phyloP scores from a whole-genome alignment of 345 rosid species.

The Dipteronia sinensis region DNA sequence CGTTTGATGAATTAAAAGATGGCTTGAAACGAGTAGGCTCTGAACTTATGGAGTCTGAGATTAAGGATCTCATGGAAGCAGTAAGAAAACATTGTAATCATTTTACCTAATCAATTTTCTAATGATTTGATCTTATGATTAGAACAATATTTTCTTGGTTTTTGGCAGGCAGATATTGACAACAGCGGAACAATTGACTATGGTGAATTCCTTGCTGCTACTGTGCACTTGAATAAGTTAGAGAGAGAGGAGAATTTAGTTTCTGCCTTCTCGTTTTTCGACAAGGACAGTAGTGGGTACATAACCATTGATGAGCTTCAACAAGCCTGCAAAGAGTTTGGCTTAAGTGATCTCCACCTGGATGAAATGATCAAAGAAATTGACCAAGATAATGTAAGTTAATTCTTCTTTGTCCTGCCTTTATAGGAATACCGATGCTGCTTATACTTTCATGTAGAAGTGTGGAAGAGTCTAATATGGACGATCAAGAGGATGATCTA shows the following conservation, averaged over 20 bases:
- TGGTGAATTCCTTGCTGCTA: constrained; percentile 83
- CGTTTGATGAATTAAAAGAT: constrained; percentile 71
- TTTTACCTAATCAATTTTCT: background rate
- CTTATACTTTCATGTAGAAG: background rate
- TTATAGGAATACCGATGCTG: background rate
- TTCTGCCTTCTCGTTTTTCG: constrained; percentile 73
- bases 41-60: constrained; percentile 84
- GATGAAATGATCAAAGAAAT: constrained; percentile 82
- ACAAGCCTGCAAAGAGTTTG: constrained; percentile 77
- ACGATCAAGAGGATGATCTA: too few species aligned
- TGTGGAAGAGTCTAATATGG: too few species aligned
- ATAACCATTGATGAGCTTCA: constrained; percentile 81
- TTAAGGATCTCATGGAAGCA: constrained; percentile 70
- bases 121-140: constrained; percentile 1
- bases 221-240: constrained; percentile 72
- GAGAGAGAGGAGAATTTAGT: constrained; percentile 81
- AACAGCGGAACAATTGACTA: constrained; percentile 78
- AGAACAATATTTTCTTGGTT: background rate
- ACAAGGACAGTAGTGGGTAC: constrained; percentile 80
- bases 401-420: constrained; percentile 6
- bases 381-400: constrained; percentile 78
- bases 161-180: constrained; percentile 76
- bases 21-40: constrained; percentile 63
- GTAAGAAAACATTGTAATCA: constrained; percentile 38
- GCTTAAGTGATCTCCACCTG: constrained; percentile 66